Evolutionary conservation across 2,329 filamentous ascomycete genomes (phyloP), one percentile per base, ranked within the genome.

Genomic region (Ophiobolus disseminans): DNA sequence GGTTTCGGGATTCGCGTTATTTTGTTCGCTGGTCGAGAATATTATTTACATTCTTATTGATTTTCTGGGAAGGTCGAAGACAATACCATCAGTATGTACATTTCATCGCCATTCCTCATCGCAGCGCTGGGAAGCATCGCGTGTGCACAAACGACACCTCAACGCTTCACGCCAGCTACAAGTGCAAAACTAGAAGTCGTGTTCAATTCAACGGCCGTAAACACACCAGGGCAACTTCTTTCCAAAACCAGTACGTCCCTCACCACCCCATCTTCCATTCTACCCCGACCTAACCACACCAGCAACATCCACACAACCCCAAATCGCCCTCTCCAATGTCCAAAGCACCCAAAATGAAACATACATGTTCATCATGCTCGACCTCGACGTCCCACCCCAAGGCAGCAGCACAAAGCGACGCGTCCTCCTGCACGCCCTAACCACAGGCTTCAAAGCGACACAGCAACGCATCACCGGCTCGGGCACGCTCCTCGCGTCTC

Each of bases 281-380:
- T 3, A 32, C 9, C 1, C 10, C 28, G 1, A n/a, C 5, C 54
- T 64, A 40, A 68, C 44, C 7, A 11, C 2, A 8, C 40, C 34
- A 72, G 68, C 48, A 41, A 68, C 63, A 1, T 49, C 62, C 21
- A 55, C 22, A 16, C 59, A 65, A 48, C 69, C 69, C 10, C 60
- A 62, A 41, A 47, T 72, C 39, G 69, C 65, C 9, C 22, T 70
- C 13, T 34, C 61, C 6, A 60, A 48, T 28, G 40, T 48, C 19
- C 50, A 49, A 19, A 36, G 52, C 21, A 57, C 57, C 36, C 17
- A 47, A 11, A 48, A 17, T 20, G 58, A 62, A 2, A 68, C 64
- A 2, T 72, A 60, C 56, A 60, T 72, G 52, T 72, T 70, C 51
- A 58, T 72, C 17, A 72, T 72, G 69, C 39, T 72, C 14, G 69